phyloP scores from a whole-genome alignment of 2,329 filamentous ascomycete species.

The Ceratocystis cacaofunesta region DNA sequence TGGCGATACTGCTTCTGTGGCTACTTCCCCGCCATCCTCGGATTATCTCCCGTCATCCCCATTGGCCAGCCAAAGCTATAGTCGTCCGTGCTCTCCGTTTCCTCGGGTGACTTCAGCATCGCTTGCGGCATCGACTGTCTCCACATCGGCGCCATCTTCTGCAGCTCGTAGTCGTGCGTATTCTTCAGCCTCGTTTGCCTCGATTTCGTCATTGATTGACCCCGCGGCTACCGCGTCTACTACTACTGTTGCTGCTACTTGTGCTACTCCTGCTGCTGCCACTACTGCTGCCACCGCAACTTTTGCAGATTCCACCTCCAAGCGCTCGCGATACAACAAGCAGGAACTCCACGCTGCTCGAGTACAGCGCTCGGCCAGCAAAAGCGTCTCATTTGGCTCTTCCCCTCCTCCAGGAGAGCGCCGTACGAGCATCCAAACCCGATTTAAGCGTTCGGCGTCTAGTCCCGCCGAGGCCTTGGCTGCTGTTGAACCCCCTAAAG shows the following conservation, averaged over 20 bases:
- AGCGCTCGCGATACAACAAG: conserved; percentile 26
- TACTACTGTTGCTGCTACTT: neutral
- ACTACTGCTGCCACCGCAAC: neutral
- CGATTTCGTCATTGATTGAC: conserved; percentile 13
- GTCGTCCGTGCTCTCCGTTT: conserved; percentile 11
- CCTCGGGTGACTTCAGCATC: conserved; percentile 17
- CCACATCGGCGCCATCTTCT: conserved; percentile 15
- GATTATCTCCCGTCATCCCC: conserved; percentile 12
- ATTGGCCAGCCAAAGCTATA: conserved; percentile 8
- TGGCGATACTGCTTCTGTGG: conserved; percentile 15
- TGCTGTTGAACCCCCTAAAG: conserved; percentile 34
- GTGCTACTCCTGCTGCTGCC: neutral
- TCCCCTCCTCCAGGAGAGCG: conserved; percentile 15
- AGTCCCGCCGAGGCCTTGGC: conserved; percentile 30
- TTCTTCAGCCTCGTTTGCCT: conserved; percentile 16
- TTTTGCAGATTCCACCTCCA: conserved; percentile 23
- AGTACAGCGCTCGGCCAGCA: conserved; percentile 31
- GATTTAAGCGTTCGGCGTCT: conserved; percentile 26
- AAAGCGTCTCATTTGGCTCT: conserved; percentile 22
- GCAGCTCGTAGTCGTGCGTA: conserved; percentile 20
- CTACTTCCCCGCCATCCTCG: conserved; percentile 11
- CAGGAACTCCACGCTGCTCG: conserved; percentile 36
- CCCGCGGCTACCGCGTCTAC: conserved; percentile 18
- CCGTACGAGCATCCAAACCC: conserved; percentile 23
- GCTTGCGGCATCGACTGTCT: conserved; percentile 13